Conservation (phyloP, 1,284 basidiomycete genomes). For the Ceratobasidium sp. region DNA sequence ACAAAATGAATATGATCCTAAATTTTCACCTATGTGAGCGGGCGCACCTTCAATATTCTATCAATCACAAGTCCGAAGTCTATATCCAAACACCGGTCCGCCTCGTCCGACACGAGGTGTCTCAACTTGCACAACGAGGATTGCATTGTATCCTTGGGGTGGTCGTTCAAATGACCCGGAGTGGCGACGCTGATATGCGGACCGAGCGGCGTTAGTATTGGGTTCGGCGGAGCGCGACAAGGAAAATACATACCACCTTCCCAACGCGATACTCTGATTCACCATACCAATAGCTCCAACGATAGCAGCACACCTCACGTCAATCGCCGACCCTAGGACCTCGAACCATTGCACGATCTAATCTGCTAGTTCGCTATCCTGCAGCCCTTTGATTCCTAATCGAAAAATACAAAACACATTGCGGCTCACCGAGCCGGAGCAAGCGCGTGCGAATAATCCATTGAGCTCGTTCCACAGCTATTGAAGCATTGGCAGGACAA, state of each 20-base stretch:
- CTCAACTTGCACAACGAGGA: constrained; percentile 91
- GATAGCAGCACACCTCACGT: constrained; percentile 91
- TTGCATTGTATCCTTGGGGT: constrained; percentile 98
- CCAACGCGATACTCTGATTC: constrained; percentile 91
- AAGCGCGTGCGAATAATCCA: constrained; percentile 91
- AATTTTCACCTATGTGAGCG: background rate
- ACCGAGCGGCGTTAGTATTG: background rate
- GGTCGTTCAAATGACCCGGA: constrained; percentile 94
- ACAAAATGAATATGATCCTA: background rate
- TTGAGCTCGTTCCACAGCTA: constrained; percentile 97
- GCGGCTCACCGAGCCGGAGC: constrained; percentile 84
- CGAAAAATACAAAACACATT: too few species aligned
- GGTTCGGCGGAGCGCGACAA: background rate
- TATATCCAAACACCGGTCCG: constrained; percentile 96
- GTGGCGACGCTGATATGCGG: constrained; percentile 98
- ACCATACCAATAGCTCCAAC: constrained; percentile 98
- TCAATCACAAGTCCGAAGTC: constrained; percentile 98
- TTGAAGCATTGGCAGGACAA: constrained; percentile 96
- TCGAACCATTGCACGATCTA: constrained; percentile 98
- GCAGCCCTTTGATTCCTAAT: background rate
- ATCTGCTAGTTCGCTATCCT: constrained; percentile 89
- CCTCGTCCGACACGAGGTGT: constrained; percentile 97
- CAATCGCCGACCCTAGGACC: constrained; percentile 92
- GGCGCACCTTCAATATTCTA: constrained; percentile 84
- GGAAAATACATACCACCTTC: constrained; percentile 69